phyloP scores from a whole-genome alignment of 139 green algal species.

The Chlorella sp. region DNA sequence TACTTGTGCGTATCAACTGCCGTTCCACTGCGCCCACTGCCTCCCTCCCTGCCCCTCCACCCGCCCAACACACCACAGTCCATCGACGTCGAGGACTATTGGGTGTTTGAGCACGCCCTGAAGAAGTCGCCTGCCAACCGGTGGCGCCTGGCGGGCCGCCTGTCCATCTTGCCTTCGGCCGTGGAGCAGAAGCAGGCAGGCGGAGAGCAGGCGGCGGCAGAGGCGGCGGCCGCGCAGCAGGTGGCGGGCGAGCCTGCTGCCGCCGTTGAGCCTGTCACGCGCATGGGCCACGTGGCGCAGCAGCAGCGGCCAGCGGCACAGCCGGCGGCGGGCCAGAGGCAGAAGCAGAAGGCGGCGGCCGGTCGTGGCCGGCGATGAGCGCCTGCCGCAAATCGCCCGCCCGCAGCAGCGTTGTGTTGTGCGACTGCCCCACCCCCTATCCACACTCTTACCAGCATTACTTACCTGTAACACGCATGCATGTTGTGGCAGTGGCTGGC shows the following conservation, averaged over 20 bases:
- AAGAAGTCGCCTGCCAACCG: conserved; percentile 26
- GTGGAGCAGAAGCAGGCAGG: neutral
- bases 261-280: neutral
- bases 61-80: neutral
- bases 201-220: neutral
- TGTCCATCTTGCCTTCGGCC: conserved; percentile 5
- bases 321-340: neutral
- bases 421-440: too few relatives aligned
- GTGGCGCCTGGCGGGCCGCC: conserved; percentile 43
- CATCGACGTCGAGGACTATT: conserved; percentile 48
- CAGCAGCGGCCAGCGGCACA: conserved; percentile 12
- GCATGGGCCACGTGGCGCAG: neutral
- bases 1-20: too few relatives aligned
- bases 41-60: too few relatives aligned
- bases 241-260: neutral
- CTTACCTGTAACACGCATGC: too few relatives aligned
- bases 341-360: neutral
- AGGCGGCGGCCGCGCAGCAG: neutral
- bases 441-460: too few relatives aligned
- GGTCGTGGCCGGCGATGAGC: neutral
- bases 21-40: too few relatives aligned
- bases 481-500: too few relatives aligned
- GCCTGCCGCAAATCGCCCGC: too few relatives aligned
- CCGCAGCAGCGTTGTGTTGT: too few relatives aligned
- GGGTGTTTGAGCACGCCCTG: conserved; percentile 60